Base-by-base conservation (phyloP, 352 stramenopile species). In the Phytophthora litchii region DNA sequence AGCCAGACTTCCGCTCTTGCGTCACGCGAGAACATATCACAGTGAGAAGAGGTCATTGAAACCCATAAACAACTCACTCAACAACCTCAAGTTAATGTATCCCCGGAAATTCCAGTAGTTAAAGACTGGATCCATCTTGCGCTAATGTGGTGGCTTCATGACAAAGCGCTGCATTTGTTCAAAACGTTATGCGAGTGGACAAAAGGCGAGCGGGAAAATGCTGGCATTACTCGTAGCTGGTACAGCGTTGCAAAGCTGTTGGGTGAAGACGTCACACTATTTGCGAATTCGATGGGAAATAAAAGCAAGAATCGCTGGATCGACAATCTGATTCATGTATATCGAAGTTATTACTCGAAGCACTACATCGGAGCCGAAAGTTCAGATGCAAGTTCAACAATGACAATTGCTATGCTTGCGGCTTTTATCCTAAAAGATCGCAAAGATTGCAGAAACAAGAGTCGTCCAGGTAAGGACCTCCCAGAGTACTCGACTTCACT, bases 151-250 rank as follows among this genome's bases (percentile, higher is more conserved):
- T 40, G 36, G 37, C 9, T 27, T 42, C 37, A 25, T 11, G 37
- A 57, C 16, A 10, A 13, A 0, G 19, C 49, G 10, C 12, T 56
- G 23, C 25, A 56, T 21, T 20, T 46, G 3, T 56, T 56, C 36
- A 56, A 56, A 16, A 36, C 36, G 17, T 16, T 56, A 1, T 47
- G 29, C 1, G 19, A 42, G 32, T 53, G 45, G 17, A 21, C 49
- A 48, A 1, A 25, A 40, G 35, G 36, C 9, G 35, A 56, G 9
- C 37, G 49, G 2, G 13, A 5, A 5, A 32, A 12, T 29, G 14
- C 49, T 17, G 37, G 27, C 16, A 32, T 40, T 1, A n/a, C n/a
- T 3, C 25, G 25, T 3, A 31, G 25, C 8, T 31, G 25, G 25
- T 8, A 31, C 25, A 31, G 25, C 8, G 25, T 31, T 31, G 25